phyloP scores from a whole-genome alignment of 1,139 yeast genomes.

The Hanseniaspora uvarum region DNA sequence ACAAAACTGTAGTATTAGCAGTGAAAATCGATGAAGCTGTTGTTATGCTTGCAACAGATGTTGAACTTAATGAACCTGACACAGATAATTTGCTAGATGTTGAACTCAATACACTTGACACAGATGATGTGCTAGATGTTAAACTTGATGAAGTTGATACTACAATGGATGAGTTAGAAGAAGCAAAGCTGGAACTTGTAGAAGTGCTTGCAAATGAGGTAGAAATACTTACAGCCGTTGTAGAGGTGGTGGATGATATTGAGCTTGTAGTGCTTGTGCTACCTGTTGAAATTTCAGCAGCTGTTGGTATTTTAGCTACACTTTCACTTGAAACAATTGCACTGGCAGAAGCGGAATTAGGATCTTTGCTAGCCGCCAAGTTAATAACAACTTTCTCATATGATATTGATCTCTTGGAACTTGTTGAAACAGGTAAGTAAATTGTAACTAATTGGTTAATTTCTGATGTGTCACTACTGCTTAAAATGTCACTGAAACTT shows the following conservation, averaged over 20 bases:
- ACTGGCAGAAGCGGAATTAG: background rate
- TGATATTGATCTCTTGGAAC: background rate
- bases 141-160: background rate
- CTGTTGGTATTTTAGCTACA: background rate
- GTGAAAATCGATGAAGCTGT: too few species aligned
- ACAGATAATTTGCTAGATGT: too few species aligned
- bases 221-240: constrained; percentile 22
- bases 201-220: constrained; percentile 20
- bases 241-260: too few species aligned
- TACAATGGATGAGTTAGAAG: background rate
- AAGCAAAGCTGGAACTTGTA: background rate
- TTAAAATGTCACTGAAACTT: background rate
- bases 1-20: background rate
- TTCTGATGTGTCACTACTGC: background rate
- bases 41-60: background rate
- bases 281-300: background rate
- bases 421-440: constrained; percentile 1
- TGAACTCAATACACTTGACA: too few species aligned
- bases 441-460: background rate
- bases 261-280: too few species aligned
- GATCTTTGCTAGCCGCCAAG: background rate
- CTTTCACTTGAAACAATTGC: background rate
- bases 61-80: too few species aligned
- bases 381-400: constrained; percentile 1
- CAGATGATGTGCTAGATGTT: too few species aligned